Base-by-base conservation (phyloP, 768 basidiomycete species). In the Lactarius hatsudake region DNA sequence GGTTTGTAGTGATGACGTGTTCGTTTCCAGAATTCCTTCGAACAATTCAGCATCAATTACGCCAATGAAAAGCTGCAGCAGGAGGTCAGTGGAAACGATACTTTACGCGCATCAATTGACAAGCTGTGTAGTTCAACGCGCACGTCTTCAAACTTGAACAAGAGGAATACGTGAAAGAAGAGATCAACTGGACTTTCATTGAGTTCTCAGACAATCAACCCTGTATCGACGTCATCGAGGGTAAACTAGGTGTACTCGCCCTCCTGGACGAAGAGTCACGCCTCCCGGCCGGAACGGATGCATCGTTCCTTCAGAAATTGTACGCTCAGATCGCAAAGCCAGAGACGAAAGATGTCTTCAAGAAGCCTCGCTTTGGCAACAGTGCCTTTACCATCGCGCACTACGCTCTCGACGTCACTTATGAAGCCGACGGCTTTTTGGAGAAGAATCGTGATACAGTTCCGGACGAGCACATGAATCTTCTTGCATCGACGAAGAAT, bases 41-140 rank as follows among this genome's bases (percentile, higher is more conserved):
- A 99, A 78, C 97, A 99, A 80, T 99, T 99, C 79, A 98, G 96
- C 77, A 99, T 99, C 81, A 99, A 99, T 75, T 99, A 98, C 76
- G 97, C 97, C 28, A 99, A 99, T 74, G 97, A 96, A 77, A 95
- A 96, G 78, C 78, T 98, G 56, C 97, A 99, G 73, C 97, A 98
- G 78, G 96, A 98, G 87, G 94, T 93, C 71, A 58, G 81, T 67
- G n/a, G 3, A 32, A 42, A 38, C 26, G 23, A 26, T 17, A 2
- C 23, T 23, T 54, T 34, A 9, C 32, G 9, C 2, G 1, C 57
- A 5, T 59, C 62, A 18, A 23, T 59, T 69, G 48, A 63, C 69
- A 4, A 36, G 20, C 6, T 20, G 13, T 65, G 8, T 71, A 97
- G 93, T 99, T 99, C 81, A 98, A 98, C 73, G 97, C 96, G 1